Percentiles rank a stretch among this genome's conserved stretches.
These are phyloP conservation scores for Lachancea sp. DNA, from an alignment of 805 yeast genomes.

Conservation along the genomic window DNA sequence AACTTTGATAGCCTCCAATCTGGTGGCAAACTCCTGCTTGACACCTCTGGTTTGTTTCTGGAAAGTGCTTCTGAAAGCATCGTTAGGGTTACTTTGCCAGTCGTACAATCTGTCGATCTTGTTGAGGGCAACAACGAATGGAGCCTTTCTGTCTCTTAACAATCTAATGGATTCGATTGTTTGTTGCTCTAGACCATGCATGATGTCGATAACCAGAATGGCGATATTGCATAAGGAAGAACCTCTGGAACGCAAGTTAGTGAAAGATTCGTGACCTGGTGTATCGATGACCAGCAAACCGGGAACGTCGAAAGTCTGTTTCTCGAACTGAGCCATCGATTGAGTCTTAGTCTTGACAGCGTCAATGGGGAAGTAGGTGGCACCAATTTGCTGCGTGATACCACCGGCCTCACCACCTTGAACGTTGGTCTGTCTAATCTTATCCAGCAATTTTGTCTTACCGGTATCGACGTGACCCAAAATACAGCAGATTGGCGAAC, in stretches of 20 bases:
- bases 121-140: conserved; percentile 93
- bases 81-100: conserved; percentile 87
- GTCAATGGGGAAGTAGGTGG: conserved; percentile 96
- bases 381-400: conserved; percentile 99
- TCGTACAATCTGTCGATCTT: conserved; percentile 96
- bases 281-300: conserved; percentile 96
- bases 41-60: conserved; percentile 77
- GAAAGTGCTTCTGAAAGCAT: conserved; percentile 92
- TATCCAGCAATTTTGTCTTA: conserved; percentile 93
- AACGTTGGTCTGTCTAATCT: conserved; percentile 96
- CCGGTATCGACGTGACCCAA: conserved; percentile 99
- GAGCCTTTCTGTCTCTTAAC: conserved; percentile 94
- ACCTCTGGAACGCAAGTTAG: conserved; percentile 97
- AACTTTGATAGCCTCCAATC: conserved; percentile 77
- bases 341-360: conserved; percentile 87
- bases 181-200: conserved; percentile 99
- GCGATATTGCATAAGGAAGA: conserved; percentile 99
- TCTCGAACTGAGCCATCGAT: conserved; percentile 82
- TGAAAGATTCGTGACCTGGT: conserved; percentile 99
- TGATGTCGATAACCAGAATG: conserved; percentile 93
- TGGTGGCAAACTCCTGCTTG: conserved; percentile 84
- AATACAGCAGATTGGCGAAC: conserved; percentile 99
- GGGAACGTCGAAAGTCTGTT: conserved; percentile 86
- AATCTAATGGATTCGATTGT: conserved; percentile 89
- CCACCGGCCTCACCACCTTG: conserved; percentile 99